These are phyloP conservation scores for Suhomyces terraborum DNA, from an alignment of 1,139 yeast genomes.

Conservation along the genomic window DNA sequence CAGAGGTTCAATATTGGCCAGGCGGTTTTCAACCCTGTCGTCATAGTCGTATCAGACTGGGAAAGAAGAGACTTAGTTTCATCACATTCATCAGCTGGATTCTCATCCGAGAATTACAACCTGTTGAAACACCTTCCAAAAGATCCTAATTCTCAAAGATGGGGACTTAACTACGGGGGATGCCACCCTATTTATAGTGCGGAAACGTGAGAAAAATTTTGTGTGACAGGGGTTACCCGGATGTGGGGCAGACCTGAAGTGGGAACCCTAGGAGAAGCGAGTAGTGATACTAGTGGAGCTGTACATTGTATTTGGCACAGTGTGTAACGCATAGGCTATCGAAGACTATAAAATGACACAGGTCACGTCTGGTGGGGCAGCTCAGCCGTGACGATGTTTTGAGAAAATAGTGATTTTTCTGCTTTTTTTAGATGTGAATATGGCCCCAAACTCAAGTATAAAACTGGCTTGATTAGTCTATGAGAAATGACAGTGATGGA, in stretches of 20 bases:
- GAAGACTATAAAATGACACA: slow-evolving; percentile 4
- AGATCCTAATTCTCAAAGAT: slow-evolving; percentile 8
- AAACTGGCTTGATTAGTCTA: neutral
- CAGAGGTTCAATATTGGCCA: slow-evolving; percentile 35
- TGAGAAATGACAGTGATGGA: neutral
- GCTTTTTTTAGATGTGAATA: too few species aligned
- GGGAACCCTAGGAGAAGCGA: slow-evolving; percentile 11
- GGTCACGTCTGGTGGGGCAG: neutral
- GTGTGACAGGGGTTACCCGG: slow-evolving; percentile 17
- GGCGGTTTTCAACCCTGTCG: slow-evolving; percentile 76
- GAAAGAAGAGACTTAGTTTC: slow-evolving; percentile 73
- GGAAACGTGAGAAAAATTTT: slow-evolving; percentile 12
- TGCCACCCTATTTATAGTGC: slow-evolving; percentile 15
- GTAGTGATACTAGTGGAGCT: too few species aligned
- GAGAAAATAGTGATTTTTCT: too few species aligned
- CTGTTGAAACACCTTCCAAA: slow-evolving; percentile 11
- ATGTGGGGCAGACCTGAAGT: neutral
- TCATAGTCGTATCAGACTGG: slow-evolving; percentile 85
- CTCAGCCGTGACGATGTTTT: too few species aligned
- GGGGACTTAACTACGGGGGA: slow-evolving; percentile 4
- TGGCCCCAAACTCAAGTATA: neutral
- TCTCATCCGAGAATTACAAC: slow-evolving; percentile 11
- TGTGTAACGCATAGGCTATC: slow-evolving; percentile 1
- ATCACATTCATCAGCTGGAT: slow-evolving; percentile 39
- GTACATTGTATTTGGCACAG: too few species aligned